These are phyloP conservation scores for Sisymbrium irio DNA, from an alignment of 345 rosid species.

Conservation along the genomic window DNA sequence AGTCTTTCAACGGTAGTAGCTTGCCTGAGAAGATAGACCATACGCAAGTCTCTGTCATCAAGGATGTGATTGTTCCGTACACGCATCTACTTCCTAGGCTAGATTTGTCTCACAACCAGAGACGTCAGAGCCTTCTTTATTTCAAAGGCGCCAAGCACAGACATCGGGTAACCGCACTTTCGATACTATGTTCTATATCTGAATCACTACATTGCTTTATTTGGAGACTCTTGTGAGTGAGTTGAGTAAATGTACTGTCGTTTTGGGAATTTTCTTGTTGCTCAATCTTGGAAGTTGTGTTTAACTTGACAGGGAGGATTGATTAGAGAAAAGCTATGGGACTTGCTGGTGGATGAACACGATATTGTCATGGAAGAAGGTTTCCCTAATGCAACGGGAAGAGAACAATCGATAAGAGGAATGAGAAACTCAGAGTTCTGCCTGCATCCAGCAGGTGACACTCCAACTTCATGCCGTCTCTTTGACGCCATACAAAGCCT, in stretches of 20 bases:
- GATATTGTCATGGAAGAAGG: conserved; percentile 89
- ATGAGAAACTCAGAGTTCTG: conserved; percentile 94
- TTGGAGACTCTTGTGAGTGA: background rate
- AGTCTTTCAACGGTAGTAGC: conserved; percentile 51
- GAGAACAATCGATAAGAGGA: conserved; percentile 79
- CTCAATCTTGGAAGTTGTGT: background rate
- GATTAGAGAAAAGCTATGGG: conserved; percentile 86
- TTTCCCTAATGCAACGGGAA: conserved; percentile 93
- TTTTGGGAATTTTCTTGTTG: background rate
- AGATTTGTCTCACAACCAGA: conserved; percentile 52
- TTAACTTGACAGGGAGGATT: conserved; percentile 60
- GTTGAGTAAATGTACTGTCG: background rate
- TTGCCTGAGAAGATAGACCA: conserved; percentile 61
- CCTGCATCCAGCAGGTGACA: conserved; percentile 96
- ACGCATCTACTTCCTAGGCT: conserved; percentile 80
- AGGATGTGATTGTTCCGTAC: conserved; percentile 94
- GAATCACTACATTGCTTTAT: background rate
- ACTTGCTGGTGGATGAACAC: conserved; percentile 55
- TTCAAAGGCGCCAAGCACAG: conserved; percentile 96
- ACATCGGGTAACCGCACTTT: conserved; percentile 56
- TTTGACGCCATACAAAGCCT: conserved; percentile 96
- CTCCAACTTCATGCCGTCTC: conserved; percentile 94
- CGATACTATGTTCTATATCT: background rate
- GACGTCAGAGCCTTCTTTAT: conserved; percentile 71
- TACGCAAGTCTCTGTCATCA: conserved; percentile 87